Base-by-base conservation (phyloP, 768 basidiomycete species). In the Leccinum rimulosum region DNA sequence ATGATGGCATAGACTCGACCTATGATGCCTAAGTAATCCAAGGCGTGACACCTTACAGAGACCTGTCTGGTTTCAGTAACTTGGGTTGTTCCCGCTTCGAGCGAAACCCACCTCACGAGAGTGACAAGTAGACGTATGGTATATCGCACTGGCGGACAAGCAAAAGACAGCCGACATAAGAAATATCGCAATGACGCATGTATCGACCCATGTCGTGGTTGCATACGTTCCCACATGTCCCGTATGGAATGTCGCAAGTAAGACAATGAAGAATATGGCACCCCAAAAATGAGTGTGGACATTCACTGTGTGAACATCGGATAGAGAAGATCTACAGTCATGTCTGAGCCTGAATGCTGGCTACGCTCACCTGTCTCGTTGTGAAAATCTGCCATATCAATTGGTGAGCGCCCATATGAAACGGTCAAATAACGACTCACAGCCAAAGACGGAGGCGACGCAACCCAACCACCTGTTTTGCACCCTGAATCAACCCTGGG, bases 1-100 rank as follows among this genome's bases (percentile, higher is more conserved):
- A 38, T 54, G 57, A 53, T 55, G 27, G 15, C 15, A 49, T 40
- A 50, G 17, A 52, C 61, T 78, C 54, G 52, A 88, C 82, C 74
- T 62, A 87, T 82, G 62, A 96, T 96, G 11, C 94, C 94, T 30
- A 89, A 75, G 71, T 95, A 89, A 73, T 90, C 91, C 49, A 88
- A 74, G 15, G 81, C 79, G 69, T 89, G 83, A 68, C 85, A 92
- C 54, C 75, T 74, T 38, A 78, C 72, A 30, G 83, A 76, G 47
- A 88, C 82, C 88, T 89, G 60, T 54, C 58, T 56, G 33, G n/a
- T 22, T n/a, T 59, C 12, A 61, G 31, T 11, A 35, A 27, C 40
- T 35, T 27, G 52, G 57, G 12, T 28, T 36, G 19, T 17, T 19
- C 35, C 27, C 22, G 10, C n/a, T 38, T 40, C 15, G 30, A 50